Conservation (phyloP, 805 yeast species). For the Lipomyces mesembrius region DNA sequence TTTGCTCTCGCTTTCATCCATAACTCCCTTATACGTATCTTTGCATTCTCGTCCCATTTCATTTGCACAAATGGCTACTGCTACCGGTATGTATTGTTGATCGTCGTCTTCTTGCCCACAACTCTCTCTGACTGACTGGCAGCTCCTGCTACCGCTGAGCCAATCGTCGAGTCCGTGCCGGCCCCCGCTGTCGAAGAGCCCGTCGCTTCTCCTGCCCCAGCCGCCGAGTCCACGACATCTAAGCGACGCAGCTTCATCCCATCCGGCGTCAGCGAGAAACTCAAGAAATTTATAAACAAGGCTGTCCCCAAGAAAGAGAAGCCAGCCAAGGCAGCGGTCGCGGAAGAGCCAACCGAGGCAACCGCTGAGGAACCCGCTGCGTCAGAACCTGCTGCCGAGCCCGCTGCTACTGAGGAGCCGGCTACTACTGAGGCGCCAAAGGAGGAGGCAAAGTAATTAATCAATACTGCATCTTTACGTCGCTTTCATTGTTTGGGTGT, state of each 20-base stretch:
- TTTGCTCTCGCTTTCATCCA: neutral
- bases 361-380: constrained; percentile 17
- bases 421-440: constrained; percentile 9
- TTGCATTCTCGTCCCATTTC: neutral
- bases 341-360: constrained; percentile 6
- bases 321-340: constrained; percentile 14
- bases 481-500: constrained; percentile 3
- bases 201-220: constrained; percentile 18
- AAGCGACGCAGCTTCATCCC: constrained; percentile 33
- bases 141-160: constrained; percentile 12
- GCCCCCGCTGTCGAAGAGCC: constrained; percentile 12
- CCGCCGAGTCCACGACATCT: constrained; percentile 20
- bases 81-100: neutral
- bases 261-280: constrained; percentile 32
- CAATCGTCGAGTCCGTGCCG: constrained; percentile 18
- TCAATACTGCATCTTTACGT: neutral
- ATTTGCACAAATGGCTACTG: constrained; percentile 7
- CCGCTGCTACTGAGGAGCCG: constrained; percentile 13
- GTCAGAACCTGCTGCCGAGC: constrained; percentile 20
- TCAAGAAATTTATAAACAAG: constrained; percentile 32
- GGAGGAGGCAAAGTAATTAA: constrained; percentile 9
- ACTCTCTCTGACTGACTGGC: neutral
- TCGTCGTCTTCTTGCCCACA: neutral
- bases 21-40: neutral
- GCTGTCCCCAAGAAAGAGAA: constrained; percentile 23